Evolutionary conservation across 495 filamentous ascomycete genomes (phyloP).

Genomic region (Pseudomonodictys pantanalensis): DNA sequence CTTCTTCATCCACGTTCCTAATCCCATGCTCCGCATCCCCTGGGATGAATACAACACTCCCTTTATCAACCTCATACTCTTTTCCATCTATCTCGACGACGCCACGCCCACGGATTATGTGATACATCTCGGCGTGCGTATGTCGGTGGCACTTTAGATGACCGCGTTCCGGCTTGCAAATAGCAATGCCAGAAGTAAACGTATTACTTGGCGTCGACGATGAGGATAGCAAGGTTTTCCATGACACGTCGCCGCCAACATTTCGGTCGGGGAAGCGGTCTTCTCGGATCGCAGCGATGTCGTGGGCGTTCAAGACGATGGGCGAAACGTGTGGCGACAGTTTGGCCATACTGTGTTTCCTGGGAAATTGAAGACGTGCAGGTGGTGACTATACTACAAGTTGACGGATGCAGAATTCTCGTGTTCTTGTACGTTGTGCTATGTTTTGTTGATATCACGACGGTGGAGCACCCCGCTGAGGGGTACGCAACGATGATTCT

Average conservation of each 20-base stretch:
- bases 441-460: too few species aligned
- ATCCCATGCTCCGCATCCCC: slow-evolving; percentile 22
- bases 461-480: too few species aligned
- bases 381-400: not conserved
- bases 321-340: not conserved
- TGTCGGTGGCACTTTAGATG: slow-evolving; percentile 13
- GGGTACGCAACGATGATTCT: too few species aligned
- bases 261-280: slow-evolving; percentile 1
- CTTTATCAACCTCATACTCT: slow-evolving; percentile 12
- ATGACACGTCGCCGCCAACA: slow-evolving; percentile 8
- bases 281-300: not conserved
- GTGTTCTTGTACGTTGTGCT: too few species aligned
- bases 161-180: slow-evolving; percentile 3
- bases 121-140: slow-evolving; percentile 16
- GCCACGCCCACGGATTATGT: slow-evolving; percentile 3
- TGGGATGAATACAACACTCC: slow-evolving; percentile 15
- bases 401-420: too few species aligned
- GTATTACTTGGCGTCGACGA: slow-evolving; percentile 1
- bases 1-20: not conserved
- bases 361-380: too few species aligned
- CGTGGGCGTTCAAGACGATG: not conserved
- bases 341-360: too few species aligned
- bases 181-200: slow-evolving; percentile 13
- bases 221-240: slow-evolving; percentile 11
- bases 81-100: slow-evolving; percentile 9